Percentiles rank a stretch among this genome's conserved stretches.
Evolutionary conservation across 805 yeast species (phyloP).

Genomic region (Kazachstania kunashirensis): DNA sequence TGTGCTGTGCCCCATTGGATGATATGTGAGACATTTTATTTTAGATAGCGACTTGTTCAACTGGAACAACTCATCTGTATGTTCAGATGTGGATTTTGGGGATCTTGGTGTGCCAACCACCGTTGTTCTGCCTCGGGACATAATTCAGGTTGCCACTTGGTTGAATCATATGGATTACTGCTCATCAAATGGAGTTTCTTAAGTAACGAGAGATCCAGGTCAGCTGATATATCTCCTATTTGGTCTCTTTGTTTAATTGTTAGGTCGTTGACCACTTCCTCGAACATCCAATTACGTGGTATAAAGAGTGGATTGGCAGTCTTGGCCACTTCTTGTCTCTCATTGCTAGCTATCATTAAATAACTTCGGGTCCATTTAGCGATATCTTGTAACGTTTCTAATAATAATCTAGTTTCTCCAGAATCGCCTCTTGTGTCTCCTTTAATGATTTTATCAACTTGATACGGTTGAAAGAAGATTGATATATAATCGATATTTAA

Average conservation of each 20-base stretch:
- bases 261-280: conserved; percentile 60
- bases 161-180: conserved; percentile 58
- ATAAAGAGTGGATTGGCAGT: conserved; percentile 65
- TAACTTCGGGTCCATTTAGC: conserved; percentile 46
- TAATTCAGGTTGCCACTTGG: conserved; percentile 50
- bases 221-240: conserved; percentile 16
- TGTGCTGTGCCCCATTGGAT: too few species aligned
- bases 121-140: conserved; percentile 45
- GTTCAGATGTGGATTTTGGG: not conserved
- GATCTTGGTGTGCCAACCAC: conserved; percentile 31
- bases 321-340: conserved; percentile 33
- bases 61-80: conserved; percentile 64
- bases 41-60: too few species aligned
- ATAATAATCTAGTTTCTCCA: conserved; percentile 28
- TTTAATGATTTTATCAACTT: not conserved
- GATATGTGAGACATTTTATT: too few species aligned
- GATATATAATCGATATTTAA: conserved; percentile 7
- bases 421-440: conserved; percentile 13
- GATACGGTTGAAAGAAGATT: not conserved
- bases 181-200: conserved; percentile 62
- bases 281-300: conserved; percentile 79
- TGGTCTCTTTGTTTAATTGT: conserved; percentile 44
- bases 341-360: conserved; percentile 33
- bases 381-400: conserved; percentile 35
- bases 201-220: conserved; percentile 34